Evolutionary conservation across 2,329 filamentous ascomycete species (phyloP).

Genomic region (Fusarium continuum): DNA sequence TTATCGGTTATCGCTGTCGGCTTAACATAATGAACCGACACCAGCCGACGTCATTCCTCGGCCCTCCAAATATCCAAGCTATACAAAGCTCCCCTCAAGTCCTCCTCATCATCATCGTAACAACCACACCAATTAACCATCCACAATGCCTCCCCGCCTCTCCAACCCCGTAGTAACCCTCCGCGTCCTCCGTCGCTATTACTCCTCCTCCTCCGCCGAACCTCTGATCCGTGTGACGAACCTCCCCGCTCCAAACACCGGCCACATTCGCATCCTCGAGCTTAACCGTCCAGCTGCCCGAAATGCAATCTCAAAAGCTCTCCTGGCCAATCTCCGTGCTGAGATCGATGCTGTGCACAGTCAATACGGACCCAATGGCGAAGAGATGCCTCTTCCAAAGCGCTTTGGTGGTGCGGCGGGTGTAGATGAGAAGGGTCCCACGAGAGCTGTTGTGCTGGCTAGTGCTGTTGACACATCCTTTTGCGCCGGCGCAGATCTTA

Average conservation of each 20-base stretch:
- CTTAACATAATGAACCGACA: slow-evolving; percentile 34
- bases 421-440: slow-evolving; percentile 62
- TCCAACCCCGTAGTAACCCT: slow-evolving; percentile 26
- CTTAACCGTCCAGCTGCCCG: slow-evolving; percentile 85
- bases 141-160: slow-evolving; percentile 49
- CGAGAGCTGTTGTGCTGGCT: slow-evolving; percentile 82
- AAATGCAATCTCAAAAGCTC: slow-evolving; percentile 86
- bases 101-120: background rate
- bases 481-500: slow-evolving; percentile 94
- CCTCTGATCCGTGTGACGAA: slow-evolving; percentile 75
- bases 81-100: background rate
- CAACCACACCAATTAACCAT: background rate
- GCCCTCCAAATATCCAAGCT: slow-evolving; percentile 2
- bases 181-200: slow-evolving; percentile 45
- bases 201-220: slow-evolving; percentile 57
- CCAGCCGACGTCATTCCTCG: slow-evolving; percentile 36
- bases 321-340: slow-evolving; percentile 75
- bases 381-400: slow-evolving; percentile 56
- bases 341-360: slow-evolving; percentile 77
- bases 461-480: slow-evolving; percentile 89
- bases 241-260: slow-evolving; percentile 79
- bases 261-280: slow-evolving; percentile 87
- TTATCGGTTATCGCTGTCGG: slow-evolving; percentile 37
- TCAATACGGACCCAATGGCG: slow-evolving; percentile 65
- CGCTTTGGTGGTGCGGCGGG: slow-evolving; percentile 58